Evolutionary conservation across 2,329 filamentous ascomycete species (phyloP).

Genomic region (Scedosporium boydii): DNA sequence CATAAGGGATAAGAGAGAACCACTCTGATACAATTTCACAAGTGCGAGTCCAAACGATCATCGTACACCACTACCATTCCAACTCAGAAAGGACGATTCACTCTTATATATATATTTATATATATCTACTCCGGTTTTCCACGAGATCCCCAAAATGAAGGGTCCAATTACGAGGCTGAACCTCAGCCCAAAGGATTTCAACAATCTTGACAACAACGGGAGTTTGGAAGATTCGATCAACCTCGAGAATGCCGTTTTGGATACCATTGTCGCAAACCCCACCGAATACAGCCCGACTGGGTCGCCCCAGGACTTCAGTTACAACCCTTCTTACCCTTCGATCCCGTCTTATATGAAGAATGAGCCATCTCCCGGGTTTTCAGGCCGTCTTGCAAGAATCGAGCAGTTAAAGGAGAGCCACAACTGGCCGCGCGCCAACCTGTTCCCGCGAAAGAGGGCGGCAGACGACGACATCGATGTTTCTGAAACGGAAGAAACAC

Average conservation of each 20-base stretch:
- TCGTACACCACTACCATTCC: too few species aligned
- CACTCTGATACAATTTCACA: too few species aligned
- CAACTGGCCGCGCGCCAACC: background rate
- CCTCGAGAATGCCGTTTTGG: background rate
- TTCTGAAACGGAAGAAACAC: too few species aligned
- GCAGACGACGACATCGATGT: background rate
- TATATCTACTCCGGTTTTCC: too few species aligned
- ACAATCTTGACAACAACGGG: background rate
- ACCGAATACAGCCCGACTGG: background rate
- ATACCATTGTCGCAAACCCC: background rate
- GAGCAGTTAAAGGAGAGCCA: background rate
- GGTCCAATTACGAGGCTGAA: background rate
- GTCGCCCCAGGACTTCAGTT: background rate
- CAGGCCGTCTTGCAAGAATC: background rate
- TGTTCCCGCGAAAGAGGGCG: background rate
- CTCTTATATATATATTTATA: too few species aligned
- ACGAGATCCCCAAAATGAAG: too few species aligned
- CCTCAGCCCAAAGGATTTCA: background rate
- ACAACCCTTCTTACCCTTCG: background rate
- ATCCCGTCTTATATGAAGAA: background rate
- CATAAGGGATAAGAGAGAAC: too few species aligned
- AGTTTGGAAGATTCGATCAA: background rate
- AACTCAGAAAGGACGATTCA: too few species aligned
- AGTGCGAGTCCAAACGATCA: too few species aligned
- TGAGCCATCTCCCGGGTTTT: background rate